Percentiles rank a stretch among this genome's conserved stretches.
phyloP scores from a whole-genome alignment of 306 rosid genomes.

The Citrullus amarus region DNA sequence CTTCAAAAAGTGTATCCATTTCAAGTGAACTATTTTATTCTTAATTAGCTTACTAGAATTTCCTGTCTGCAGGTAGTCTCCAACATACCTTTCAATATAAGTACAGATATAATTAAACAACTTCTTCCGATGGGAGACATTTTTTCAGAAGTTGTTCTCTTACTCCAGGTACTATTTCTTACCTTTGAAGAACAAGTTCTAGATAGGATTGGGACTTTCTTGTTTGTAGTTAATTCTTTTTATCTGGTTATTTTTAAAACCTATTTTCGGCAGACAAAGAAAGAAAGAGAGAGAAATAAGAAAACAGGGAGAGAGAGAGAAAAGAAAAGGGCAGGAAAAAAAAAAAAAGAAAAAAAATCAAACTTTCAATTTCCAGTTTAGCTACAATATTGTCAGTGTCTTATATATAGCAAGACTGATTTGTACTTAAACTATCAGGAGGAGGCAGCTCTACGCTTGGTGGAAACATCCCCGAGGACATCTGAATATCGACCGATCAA shows the following conservation, averaged over 20 bases:
- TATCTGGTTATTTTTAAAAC: background rate
- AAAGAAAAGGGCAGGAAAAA: no score
- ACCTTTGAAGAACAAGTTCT: background rate
- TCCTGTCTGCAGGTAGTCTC: conserved; percentile 59
- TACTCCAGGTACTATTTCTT: conserved; percentile 45
- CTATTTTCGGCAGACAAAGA: background rate
- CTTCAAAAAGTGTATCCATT: background rate
- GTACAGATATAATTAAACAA: conserved; percentile 65
- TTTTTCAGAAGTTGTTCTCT: conserved; percentile 67
- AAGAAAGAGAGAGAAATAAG: no score
- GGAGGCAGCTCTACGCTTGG: conserved; percentile 76
- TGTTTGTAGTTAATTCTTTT: background rate
- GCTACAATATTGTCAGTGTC: background rate
- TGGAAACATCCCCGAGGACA: conserved; percentile 50
- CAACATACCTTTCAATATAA: conserved; percentile 78
- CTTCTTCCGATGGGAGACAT: conserved; percentile 97
- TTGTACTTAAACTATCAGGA: conserved; percentile 40
- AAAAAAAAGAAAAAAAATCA: background rate
- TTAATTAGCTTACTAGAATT: background rate
- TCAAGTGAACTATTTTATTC: background rate
- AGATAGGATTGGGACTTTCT: background rate
- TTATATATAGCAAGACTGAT: background rate
- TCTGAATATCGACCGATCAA: conserved; percentile 77
- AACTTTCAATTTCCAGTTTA: background rate
- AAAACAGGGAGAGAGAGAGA: no score